Base-by-base conservation (phyloP, 805 yeast genomes). In the Kodamaea leandrae region DNA sequence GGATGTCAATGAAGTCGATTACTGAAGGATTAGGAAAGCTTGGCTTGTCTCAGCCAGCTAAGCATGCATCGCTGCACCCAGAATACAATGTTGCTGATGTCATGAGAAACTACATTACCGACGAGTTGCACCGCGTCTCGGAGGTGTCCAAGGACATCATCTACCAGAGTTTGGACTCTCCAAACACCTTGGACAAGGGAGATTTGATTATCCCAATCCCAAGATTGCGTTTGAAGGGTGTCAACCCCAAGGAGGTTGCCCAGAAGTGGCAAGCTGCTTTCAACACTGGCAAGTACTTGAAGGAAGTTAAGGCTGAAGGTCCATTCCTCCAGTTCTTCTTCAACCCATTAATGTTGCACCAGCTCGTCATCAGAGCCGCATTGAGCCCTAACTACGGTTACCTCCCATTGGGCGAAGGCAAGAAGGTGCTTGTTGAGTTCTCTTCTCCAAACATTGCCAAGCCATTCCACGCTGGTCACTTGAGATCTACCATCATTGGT, bases 381-480 rank as follows among this genome's bases (percentile, higher is more conserved):
- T 74, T 90, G 52, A 72, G 71, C 42, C 66, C 71, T 24, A 66
- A 72, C 28, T 93, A 78, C 62, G 99, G 99, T 51, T 66, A 80
- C 34, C 71, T 82, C 52, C 86, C 89, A 36, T 54, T 86, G 41
- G 96, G 93, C 43, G 65, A 66, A 29, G 81, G 80, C 48, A 58
- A 57, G 48, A 84, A 88, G 68, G 74, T 85, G 13, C 55, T 89
- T 33, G 76, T 93, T 53, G 99, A 93, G 65, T 93, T 93, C 58
- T 87, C 96, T 2, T 90, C 98, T 25, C 99, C 99, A 50, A 93
- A 93, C 66, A 91, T 93, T 58, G 99, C 99, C 50, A 93, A 93
- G 69, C 99, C 99, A 9, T 93, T 93, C 84, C 99, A 93, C 61
- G 99, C 99, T 41, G 99, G 99, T 45, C 99, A 93, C 65, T 78